phyloP scores from a whole-genome alignment of 805 yeast genomes.

The Candida nanaspora region DNA sequence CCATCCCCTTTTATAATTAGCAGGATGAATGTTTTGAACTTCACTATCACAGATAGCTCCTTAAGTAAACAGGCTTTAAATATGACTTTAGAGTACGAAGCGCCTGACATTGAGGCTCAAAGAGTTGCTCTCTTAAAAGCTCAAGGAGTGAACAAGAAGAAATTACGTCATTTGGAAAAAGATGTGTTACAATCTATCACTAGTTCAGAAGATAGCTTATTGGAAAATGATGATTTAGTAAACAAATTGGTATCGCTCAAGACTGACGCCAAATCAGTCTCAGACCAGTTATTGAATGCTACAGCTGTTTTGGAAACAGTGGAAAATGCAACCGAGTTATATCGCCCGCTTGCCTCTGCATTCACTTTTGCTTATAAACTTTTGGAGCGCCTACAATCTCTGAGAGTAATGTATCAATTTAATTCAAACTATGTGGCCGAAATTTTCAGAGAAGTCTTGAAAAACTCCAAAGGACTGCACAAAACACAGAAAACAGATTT shows the following conservation, averaged over 20 bases:
- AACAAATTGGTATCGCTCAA: slow-evolving; percentile 60
- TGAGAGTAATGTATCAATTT: slow-evolving; percentile 55
- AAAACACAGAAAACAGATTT: neutral
- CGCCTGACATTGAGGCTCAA: slow-evolving; percentile 61
- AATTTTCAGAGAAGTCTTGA: slow-evolving; percentile 18
- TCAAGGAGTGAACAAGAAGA: slow-evolving; percentile 52
- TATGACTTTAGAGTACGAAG: slow-evolving; percentile 41
- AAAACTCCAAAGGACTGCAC: neutral
- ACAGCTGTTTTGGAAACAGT: slow-evolving; percentile 46
- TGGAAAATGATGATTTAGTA: slow-evolving; percentile 60
- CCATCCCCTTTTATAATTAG: slow-evolving; percentile 53
- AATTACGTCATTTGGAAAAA: slow-evolving; percentile 49
- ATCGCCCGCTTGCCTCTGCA: slow-evolving; percentile 46
- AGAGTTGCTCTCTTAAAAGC: slow-evolving; percentile 45
- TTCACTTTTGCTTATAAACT: slow-evolving; percentile 44
- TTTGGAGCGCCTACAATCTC: slow-evolving; percentile 31
- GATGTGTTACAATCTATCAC: slow-evolving; percentile 52
- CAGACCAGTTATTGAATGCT: slow-evolving; percentile 47
- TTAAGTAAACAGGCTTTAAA: slow-evolving; percentile 59
- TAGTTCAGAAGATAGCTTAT: slow-evolving; percentile 48
- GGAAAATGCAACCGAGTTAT: slow-evolving; percentile 36
- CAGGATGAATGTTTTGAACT: slow-evolving; percentile 60
- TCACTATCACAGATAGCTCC: slow-evolving; percentile 61
- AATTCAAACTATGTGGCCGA: slow-evolving; percentile 38
- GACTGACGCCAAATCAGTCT: slow-evolving; percentile 48